phyloP scores from a whole-genome alignment of 345 rosid genomes.

The Capsella bursapastoris region DNA sequence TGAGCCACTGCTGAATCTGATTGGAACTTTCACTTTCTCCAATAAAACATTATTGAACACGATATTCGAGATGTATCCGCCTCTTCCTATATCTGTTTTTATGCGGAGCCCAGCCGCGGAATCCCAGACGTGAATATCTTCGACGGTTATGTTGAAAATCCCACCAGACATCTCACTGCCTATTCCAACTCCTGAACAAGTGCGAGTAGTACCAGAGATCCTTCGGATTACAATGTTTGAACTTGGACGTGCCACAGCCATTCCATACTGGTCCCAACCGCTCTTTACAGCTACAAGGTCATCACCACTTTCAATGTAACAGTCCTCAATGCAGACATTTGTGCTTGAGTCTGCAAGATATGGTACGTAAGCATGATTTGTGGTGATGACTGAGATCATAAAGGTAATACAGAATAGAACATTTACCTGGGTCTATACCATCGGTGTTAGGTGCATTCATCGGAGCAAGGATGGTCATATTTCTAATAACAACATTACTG shows the following conservation, averaged over 20 bases:
- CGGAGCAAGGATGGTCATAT: constrained; percentile 92
- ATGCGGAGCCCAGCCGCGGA: constrained; percentile 90
- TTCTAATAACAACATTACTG: constrained; percentile 85
- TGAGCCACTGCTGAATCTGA: constrained; percentile 86
- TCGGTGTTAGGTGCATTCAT: constrained; percentile 97
- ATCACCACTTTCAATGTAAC: constrained; percentile 94
- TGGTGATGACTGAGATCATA: too few relatives aligned
- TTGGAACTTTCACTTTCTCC: constrained; percentile 86
- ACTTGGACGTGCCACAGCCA: constrained; percentile 84
- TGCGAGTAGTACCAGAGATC: constrained; percentile 90
- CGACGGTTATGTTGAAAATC: constrained; percentile 62
- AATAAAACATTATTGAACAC: constrained; percentile 63
- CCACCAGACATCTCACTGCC: constrained; percentile 99
- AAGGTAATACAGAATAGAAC: not conserved
- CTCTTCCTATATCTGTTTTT: constrained; percentile 90
- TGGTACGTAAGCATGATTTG: too few relatives aligned
- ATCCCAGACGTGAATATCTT: constrained; percentile 84
- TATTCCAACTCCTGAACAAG: constrained; percentile 93
- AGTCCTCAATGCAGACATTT: constrained; percentile 89
- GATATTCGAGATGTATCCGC: constrained; percentile 80
- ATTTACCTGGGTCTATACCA: constrained; percentile 88
- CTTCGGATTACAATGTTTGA: constrained; percentile 72
- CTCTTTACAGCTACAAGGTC: constrained; percentile 97
- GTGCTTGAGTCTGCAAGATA: constrained; percentile 74
- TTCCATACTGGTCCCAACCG: constrained; percentile 98